Evolutionary conservation across 2,329 filamentous ascomycete species (phyloP).

Genomic region (Aspergillus neoniger): DNA sequence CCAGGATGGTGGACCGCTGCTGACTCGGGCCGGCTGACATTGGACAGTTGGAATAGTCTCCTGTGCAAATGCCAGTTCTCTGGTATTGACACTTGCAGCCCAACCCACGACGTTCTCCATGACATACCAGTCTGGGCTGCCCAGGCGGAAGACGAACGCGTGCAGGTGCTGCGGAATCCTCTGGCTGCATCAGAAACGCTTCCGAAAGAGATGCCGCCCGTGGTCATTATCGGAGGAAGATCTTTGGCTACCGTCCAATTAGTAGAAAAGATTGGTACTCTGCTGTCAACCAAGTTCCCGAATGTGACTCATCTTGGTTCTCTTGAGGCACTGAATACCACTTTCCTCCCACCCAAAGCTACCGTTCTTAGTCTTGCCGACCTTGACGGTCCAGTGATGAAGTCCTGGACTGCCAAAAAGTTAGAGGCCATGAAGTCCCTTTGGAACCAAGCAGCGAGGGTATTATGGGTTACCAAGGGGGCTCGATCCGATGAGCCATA

Average conservation of each 20-base stretch:
- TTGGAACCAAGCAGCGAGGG: not conserved
- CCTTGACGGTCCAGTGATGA: not conserved
- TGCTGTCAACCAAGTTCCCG: not conserved
- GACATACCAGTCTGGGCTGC: not conserved
- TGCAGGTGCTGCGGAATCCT: not conserved
- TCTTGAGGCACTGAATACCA: not conserved
- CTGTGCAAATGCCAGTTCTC: not conserved
- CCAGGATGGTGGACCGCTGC: slow-evolving; percentile 2
- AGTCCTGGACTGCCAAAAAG: not conserved
- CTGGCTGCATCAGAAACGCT: not conserved
- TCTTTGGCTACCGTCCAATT: not conserved
- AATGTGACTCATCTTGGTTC: not conserved
- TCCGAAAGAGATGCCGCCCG: not conserved
- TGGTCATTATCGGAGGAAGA: not conserved
- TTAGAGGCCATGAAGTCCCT: not conserved
- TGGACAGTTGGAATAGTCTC: not conserved
- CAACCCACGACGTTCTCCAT: not conserved
- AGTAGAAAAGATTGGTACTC: not conserved
- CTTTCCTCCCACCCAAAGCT: not conserved
- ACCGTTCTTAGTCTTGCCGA: not conserved
- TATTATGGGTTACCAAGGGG: not conserved
- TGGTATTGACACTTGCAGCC: not conserved
- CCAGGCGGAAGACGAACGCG: not conserved
- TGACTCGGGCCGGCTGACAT: not conserved
- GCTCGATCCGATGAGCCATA: not conserved